Evolutionary conservation across 2,329 filamentous ascomycete genomes (phyloP), one percentile per base, ranked within the genome.

Genomic region (Colletotrichum agaves): DNA sequence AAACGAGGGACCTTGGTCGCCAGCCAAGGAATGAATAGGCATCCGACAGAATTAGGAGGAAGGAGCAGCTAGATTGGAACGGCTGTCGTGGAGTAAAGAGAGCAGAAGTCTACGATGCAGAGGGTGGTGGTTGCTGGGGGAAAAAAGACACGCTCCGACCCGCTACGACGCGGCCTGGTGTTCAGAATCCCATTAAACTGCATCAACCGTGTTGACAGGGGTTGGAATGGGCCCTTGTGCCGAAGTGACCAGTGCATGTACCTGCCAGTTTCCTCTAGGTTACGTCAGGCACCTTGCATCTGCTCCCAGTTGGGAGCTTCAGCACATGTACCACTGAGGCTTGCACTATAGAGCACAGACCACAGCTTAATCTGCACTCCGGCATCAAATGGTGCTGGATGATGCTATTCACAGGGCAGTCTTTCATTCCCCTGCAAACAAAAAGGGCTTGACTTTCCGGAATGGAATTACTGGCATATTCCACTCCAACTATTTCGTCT

Each of bases 131-230:
- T 58, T 67, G 64, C 35, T 53, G 12, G 50, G 41, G 44, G 15
- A 46, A 39, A 44, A 44, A 23, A 44, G 61, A 68, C 65, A 65
- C 65, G 65, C 53, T 64, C 65, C 41, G 23, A 46, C 44, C 39
- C 27, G 52, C 33, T 46, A 10, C 53, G 53, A 68, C 61, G 65
- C 55, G 65, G 65, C 61, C 47, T 57, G 64, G 64, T 53, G 39
- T 47, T 49, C 53, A 53, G 55, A 65, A 19, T 19, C 53, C 65
- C 63, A 65, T 59, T 59, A 68, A 68, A 65, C 31, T 60, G 55
- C 49, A 55, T 49, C 57, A 12, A 56, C 21, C 58, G 65, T 68
- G 65, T 64, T 39, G 46, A 57, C 59, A 67, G 63, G 63, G 63
- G 55, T 19, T 52, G n/a, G 50, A 23, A 35, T 53, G 37, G 12